These are phyloP conservation scores for Aspergillus melleus DNA, from an alignment of 2,329 filamentous ascomycete species.

Conservation along the genomic window DNA sequence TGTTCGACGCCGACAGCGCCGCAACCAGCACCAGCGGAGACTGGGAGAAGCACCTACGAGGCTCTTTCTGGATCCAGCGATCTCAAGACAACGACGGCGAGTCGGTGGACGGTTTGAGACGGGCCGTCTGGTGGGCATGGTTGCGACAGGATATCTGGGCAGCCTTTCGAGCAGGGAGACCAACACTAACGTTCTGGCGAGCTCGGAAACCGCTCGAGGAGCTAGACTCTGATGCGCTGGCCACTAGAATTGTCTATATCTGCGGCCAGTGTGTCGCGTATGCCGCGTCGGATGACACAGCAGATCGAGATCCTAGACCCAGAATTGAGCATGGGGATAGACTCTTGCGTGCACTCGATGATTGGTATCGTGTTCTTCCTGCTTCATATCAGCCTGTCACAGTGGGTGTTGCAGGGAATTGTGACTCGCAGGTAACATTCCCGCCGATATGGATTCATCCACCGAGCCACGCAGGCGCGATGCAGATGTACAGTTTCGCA, in stretches of 20 bases:
- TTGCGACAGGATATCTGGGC: conserved; percentile 65
- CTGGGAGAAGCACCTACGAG: conserved; percentile 63
- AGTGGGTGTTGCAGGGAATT: conserved; percentile 13
- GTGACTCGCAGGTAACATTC: conserved; percentile 25
- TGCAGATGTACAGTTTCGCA: conserved; percentile 55
- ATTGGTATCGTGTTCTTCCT: conserved; percentile 48
- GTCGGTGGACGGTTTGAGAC: conserved; percentile 52
- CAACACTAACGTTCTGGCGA: conserved; percentile 58
- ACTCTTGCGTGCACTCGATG: conserved; percentile 49
- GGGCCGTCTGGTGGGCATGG: conserved; percentile 66
- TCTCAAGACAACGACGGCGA: conserved; percentile 62
- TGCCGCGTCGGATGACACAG: conserved; percentile 47
- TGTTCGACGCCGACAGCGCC: conserved; percentile 52
- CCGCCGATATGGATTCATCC: conserved; percentile 53
- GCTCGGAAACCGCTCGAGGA: conserved; percentile 50
- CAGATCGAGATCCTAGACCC: conserved; percentile 41
- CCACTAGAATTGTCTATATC: conserved; percentile 50
- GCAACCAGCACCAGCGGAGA: conserved; percentile 45
- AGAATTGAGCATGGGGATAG: conserved; percentile 48
- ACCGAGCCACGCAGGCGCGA: conserved; percentile 46
- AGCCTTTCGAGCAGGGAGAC: conserved; percentile 57
- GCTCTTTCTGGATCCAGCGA: conserved; percentile 64
- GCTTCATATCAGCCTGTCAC: conserved; percentile 42
- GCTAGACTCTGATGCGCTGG: conserved; percentile 55
- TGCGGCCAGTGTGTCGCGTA: conserved; percentile 58